phyloP scores from a whole-genome alignment of 2,329 filamentous ascomycete genomes.

The Apiospora aurea region DNA sequence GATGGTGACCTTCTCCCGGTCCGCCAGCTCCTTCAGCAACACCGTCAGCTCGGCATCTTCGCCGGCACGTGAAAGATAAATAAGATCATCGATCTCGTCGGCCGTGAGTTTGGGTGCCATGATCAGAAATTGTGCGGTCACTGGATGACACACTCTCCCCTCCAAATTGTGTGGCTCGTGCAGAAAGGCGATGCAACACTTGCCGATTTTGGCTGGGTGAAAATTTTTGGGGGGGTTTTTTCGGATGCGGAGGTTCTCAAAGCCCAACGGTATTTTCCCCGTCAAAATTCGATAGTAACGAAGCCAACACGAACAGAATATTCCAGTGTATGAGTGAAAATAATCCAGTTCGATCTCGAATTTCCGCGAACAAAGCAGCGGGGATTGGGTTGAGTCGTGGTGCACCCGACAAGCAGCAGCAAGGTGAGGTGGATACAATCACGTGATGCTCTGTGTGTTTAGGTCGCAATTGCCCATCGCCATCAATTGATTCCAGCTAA shows the following conservation, averaged over 20 bases:
- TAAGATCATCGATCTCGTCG: conserved; percentile 88
- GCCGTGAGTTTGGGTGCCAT: conserved; percentile 67
- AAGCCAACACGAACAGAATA: background rate
- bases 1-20: conserved; percentile 64
- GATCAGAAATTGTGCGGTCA: background rate
- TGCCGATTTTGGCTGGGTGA: conserved; percentile 22
- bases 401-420: background rate
- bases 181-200: conserved; percentile 20
- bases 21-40: conserved; percentile 64
- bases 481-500: background rate
- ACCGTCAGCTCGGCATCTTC: conserved; percentile 73
- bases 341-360: background rate
- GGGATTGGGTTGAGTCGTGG: conserved; percentile 6
- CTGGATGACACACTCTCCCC: conserved; percentile 22
- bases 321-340: background rate
- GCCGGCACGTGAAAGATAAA: conserved; percentile 84
- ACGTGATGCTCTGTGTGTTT: conserved; percentile 30
- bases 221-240: conserved; percentile 10
- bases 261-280: background rate
- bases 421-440: conserved; percentile 28
- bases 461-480: conserved; percentile 4
- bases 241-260: background rate
- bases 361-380: background rate
- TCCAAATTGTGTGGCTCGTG: conserved; percentile 18
- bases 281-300: background rate